Evolutionary conservation across 202 grass and related monocot species (phyloP).

Genomic region (Setaria italica): DNA sequence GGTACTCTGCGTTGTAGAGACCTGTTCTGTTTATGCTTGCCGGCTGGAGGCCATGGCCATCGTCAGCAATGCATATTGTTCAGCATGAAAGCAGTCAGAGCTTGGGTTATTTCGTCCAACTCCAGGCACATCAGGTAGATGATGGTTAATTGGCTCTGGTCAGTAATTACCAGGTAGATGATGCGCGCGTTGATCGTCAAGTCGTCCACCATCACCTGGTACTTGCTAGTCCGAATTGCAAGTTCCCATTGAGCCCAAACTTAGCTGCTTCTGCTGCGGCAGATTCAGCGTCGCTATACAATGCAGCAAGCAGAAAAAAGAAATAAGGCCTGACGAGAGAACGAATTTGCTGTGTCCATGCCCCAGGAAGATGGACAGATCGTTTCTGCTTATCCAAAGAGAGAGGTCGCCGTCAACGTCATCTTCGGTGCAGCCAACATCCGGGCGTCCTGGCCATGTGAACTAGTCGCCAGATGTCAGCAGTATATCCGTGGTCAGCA

Average conservation of each 20-base stretch:
- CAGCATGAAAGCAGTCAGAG: too few species aligned
- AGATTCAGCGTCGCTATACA: too few species aligned
- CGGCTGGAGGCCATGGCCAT: background rate
- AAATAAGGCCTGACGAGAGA: background rate
- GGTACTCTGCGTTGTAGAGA: background rate
- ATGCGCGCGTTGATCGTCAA: background rate
- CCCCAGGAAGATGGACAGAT: background rate
- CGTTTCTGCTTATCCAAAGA: background rate
- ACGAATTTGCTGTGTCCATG: background rate
- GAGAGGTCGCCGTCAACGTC: background rate
- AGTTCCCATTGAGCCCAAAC: background rate
- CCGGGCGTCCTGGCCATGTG: background rate
- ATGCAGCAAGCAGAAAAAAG: too few species aligned
- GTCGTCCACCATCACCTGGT: background rate
- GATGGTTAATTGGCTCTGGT: background rate
- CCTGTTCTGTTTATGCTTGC: background rate
- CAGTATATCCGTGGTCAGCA: background rate
- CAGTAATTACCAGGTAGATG: background rate
- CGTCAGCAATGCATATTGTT: background rate
- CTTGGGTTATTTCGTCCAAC: background rate
- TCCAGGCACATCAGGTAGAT: background rate
- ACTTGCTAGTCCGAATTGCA: background rate
- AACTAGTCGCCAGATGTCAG: background rate
- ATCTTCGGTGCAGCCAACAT: background rate
- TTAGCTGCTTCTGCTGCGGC: background rate